Evolutionary conservation across 225 moss, liverwort and hornwort species (phyloP).

Genomic region (Neckera pumila): DNA sequence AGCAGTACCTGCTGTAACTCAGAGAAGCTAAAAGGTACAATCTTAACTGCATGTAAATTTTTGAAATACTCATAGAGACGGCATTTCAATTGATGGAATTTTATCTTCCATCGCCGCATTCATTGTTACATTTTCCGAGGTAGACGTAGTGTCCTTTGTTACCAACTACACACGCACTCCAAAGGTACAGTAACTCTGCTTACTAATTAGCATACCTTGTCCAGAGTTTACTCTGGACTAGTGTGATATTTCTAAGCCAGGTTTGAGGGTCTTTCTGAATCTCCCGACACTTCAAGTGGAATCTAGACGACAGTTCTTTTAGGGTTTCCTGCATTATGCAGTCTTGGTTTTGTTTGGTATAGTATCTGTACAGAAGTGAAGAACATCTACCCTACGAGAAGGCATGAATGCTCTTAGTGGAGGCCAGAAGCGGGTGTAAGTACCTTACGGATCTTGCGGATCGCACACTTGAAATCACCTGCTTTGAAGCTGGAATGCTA

Average conservation of each 20-base stretch:
- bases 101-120: neutral
- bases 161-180: neutral
- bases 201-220: neutral
- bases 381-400: neutral
- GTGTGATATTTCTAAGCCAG: neutral
- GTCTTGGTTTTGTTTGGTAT: neutral
- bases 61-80: neutral
- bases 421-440: neutral
- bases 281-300: neutral
- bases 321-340: neutral
- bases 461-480: neutral
- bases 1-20: constrained; percentile 20
- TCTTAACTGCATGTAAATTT: neutral
- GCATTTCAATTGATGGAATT: neutral
- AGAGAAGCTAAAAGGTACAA: neutral
- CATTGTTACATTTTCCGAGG: neutral
- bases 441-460: neutral
- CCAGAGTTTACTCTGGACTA: neutral
- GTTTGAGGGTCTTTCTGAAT: neutral
- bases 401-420: neutral
- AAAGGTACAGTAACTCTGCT: neutral
- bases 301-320: neutral
- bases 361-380: neutral
- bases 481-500: neutral
- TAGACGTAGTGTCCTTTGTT: neutral